Percentiles rank a stretch among this genome's conserved stretches.
Conservation (phyloP, 2,329 filamentous ascomycete genomes). For the Alternaria angustiovoidea region DNA sequence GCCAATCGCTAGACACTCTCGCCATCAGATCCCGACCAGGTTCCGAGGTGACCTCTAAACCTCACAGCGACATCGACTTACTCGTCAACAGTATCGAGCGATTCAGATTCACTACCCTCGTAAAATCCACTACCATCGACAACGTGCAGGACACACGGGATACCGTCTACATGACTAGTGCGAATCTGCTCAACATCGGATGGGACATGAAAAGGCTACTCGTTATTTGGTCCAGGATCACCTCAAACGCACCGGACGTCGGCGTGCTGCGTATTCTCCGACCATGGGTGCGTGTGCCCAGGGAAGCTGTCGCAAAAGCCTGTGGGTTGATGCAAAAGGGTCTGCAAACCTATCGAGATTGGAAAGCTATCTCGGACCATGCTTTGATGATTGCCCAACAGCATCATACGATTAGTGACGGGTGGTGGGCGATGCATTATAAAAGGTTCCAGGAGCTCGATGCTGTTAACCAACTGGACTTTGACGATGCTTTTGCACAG, state of each 20-base stretch:
- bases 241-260: neutral
- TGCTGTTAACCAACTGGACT: neutral
- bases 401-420: neutral
- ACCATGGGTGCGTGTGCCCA: neutral
- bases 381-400: neutral
- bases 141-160: neutral
- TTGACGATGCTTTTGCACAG: neutral
- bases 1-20: neutral
- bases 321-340: constrained; percentile 1
- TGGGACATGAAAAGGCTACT: constrained; percentile 6
- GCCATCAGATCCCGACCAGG: neutral
- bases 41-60: neutral
- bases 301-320: neutral
- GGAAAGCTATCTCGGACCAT: neutral
- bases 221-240: neutral
- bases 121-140: neutral
- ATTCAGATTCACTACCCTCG: neutral
- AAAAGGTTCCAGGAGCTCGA: neutral
- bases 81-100: neutral
- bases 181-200: constrained; percentile 8
- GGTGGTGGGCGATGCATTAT: neutral
- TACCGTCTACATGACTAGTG: neutral
- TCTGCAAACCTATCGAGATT: neutral
- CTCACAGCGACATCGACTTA: neutral
- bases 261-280: neutral